phyloP scores from a whole-genome alignment of 306 rosid genomes.

The Ormosia emarginata region DNA sequence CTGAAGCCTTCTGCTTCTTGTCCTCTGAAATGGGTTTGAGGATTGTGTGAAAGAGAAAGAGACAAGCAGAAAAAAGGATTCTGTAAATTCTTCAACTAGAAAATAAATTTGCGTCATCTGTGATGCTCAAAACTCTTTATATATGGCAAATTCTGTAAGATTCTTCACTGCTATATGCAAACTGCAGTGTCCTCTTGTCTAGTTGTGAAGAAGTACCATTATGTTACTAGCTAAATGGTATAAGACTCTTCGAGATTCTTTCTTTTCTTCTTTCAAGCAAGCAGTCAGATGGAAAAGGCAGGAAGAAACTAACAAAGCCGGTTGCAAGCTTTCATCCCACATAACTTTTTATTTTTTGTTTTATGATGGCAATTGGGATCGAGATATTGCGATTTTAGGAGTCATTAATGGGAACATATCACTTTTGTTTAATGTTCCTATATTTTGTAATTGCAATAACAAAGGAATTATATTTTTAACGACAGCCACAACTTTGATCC shows the following conservation, averaged over 20 bases:
- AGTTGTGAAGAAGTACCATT: background rate
- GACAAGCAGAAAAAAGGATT: background rate
- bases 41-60: background rate
- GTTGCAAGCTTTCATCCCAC: background rate
- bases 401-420: background rate
- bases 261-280: conserved; percentile 16
- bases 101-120: conserved; percentile 7
- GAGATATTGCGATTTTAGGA: background rate
- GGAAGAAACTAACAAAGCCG: background rate
- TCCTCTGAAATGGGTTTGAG: conserved; percentile 12
- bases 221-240: conserved; percentile 13
- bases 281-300: background rate
- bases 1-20: conserved; percentile 1
- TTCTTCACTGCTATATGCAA: conserved; percentile 26
- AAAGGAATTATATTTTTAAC: background rate
- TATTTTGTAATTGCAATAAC: background rate
- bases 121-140: background rate
- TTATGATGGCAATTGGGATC: background rate
- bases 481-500: background rate
- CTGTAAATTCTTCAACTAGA: background rate
- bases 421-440: background rate
- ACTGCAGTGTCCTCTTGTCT: conserved; percentile 18
- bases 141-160: conserved; percentile 26
- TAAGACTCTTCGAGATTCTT: conserved; percentile 6
- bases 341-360: background rate